Conservation (phyloP, 2,329 filamentous ascomycete species). For the Fonsecaea multimorphosa region DNA sequence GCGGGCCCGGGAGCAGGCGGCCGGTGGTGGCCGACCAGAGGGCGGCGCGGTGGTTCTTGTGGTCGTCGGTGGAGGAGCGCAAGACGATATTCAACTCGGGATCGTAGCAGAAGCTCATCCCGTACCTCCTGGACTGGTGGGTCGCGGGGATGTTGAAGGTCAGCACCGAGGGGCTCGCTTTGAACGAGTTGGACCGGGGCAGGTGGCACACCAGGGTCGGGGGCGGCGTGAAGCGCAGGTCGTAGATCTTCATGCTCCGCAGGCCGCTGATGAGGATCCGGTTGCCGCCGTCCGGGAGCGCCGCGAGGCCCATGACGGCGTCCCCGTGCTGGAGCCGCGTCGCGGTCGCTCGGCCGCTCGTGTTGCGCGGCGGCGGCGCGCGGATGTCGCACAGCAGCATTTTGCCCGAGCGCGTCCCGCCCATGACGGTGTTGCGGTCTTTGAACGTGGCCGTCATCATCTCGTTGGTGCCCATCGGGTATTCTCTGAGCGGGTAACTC, state of each 20-base stretch:
- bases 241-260: slow-evolving; percentile 31
- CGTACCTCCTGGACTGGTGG: slow-evolving; percentile 25
- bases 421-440: slow-evolving; percentile 34
- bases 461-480: slow-evolving; percentile 13
- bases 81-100: slow-evolving; percentile 34
- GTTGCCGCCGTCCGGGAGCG: slow-evolving; percentile 18
- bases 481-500: background rate
- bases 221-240: slow-evolving; percentile 31
- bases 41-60: slow-evolving; percentile 25
- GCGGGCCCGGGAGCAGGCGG: slow-evolving; percentile 24
- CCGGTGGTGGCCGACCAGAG: slow-evolving; percentile 33
- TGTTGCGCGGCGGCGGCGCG: background rate
- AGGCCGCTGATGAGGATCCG: slow-evolving; percentile 33
- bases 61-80: slow-evolving; percentile 26
- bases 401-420: slow-evolving; percentile 32
- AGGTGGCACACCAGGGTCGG: slow-evolving; percentile 8
- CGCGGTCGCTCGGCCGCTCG: background rate
- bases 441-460: slow-evolving; percentile 28
- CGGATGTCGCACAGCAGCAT: slow-evolving; percentile 33
- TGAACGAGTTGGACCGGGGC: background rate
- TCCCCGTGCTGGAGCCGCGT: slow-evolving; percentile 33
- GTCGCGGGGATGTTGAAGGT: slow-evolving; percentile 24
- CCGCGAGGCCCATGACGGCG: slow-evolving; percentile 26
- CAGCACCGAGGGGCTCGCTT: slow-evolving; percentile 16
- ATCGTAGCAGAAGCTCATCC: slow-evolving; percentile 35